Conservation (phyloP, 1,284 basidiomycete species). For the Laetiporus sulphureus region DNA sequence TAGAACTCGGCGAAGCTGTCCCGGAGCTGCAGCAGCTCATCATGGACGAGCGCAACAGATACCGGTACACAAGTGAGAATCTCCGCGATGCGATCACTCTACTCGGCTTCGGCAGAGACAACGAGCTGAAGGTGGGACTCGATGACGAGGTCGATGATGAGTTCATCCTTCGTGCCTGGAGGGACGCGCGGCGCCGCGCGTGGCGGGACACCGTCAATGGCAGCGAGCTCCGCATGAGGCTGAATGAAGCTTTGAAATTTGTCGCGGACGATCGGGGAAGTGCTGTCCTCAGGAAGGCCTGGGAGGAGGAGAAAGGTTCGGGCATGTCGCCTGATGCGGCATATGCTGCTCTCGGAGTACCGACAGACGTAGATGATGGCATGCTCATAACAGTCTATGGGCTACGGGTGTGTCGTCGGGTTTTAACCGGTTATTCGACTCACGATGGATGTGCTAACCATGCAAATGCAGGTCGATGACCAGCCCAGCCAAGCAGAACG, state of each 20-base stretch:
- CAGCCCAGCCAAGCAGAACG: conserved; percentile 52
- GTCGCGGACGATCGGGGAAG: conserved; percentile 57
- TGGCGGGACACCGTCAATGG: conserved; percentile 46
- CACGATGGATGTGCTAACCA: neutral
- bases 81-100: conserved; percentile 34
- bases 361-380: conserved; percentile 64
- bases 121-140: conserved; percentile 53
- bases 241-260: conserved; percentile 60
- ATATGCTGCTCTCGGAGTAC: conserved; percentile 67
- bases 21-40: conserved; percentile 49
- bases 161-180: conserved; percentile 65
- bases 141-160: conserved; percentile 61
- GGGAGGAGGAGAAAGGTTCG: conserved; percentile 47
- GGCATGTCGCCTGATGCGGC: conserved; percentile 69
- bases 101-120: conserved; percentile 64
- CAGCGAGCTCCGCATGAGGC: conserved; percentile 34
- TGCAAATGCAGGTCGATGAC: conserved; percentile 58
- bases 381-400: conserved; percentile 71
- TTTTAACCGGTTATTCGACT: neutral
- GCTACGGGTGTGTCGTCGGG: conserved; percentile 53
- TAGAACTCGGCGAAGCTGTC: conserved; percentile 35
- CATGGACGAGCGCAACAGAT: conserved; percentile 52
- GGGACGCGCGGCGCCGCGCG: conserved; percentile 50
- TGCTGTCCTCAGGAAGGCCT: conserved; percentile 37
- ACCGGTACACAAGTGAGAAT: conserved; percentile 55